Base-by-base conservation (phyloP, 495 filamentous ascomycete genomes). In the Patellaria atrata region DNA sequence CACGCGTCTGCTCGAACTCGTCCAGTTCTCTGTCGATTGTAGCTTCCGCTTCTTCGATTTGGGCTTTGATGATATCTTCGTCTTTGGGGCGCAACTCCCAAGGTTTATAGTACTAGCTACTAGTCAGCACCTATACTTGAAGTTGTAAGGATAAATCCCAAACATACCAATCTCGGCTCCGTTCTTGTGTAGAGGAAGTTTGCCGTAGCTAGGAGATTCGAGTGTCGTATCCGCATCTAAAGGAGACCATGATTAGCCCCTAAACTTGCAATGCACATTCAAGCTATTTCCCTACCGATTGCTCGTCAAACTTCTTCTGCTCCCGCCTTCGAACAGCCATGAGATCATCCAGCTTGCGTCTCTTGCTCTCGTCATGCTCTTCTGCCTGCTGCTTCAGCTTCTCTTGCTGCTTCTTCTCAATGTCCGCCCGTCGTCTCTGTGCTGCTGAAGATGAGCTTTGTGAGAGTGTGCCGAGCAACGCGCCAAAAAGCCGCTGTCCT, bases 401-500 rank as follows among this genome's bases (percentile, higher is more conserved):
- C 47, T 82, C 82, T 55, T 85, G 76, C 54, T 89, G 82, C 51
- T 80, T 79, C 50, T 75, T 77, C 59, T 96, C 86, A 50, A 94
- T 87, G 51, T 97, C 87, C 39, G 71, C 73, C 33, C 87, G 72
- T 45, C 75, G 77, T 56, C 73, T 81, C 47, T 82, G 77, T 50
- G 81, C 71, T 47, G 71, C 63, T 29, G 66, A 61, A 22, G 52
- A 67, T 47, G 71, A 70, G 46, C 70, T 80, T 64, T 89, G 81
- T 53, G 80, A 87, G 39, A 96, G 71, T 34, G 84, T 87, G 53
- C 77, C 83, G 45, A 94, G 63, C 46, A 94, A 58, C 33, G 75
- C 83, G 34, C 89, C 89, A 60, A 94, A 94, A 50, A 97, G 67
- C 34, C 89, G 68, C 62, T 82, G 77, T 27, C 82, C 84, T 9